A percentile compares a stretch with the other conserved stretches of the same genome.
These are phyloP conservation scores for Lepidium didymum DNA, from an alignment of 345 rosid genomes.

Conservation along the genomic window DNA sequence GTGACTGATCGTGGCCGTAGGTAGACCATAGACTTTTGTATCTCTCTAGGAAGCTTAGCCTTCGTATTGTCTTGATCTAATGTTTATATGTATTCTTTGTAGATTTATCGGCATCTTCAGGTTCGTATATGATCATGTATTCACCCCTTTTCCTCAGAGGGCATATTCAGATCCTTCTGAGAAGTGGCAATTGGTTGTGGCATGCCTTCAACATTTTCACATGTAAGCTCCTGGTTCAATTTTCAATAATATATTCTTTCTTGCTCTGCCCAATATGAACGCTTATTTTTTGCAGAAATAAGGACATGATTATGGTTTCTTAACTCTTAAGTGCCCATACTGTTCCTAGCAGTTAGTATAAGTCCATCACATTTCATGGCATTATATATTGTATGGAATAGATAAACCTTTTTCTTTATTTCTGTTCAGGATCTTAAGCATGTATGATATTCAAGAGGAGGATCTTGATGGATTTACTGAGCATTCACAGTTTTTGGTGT, in stretches of 20 bases:
- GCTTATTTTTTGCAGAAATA: neutral
- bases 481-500: conserved; percentile 39
- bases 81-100: conserved; percentile 26
- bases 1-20: conserved; percentile 81
- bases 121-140: conserved; percentile 85
- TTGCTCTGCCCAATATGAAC: neutral
- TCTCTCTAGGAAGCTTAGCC: conserved; percentile 7
- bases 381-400: neutral
- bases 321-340: neutral
- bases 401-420: neutral
- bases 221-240: conserved; percentile 41
- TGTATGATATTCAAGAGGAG: conserved; percentile 78
- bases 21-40: conserved; percentile 33
- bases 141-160: conserved; percentile 89
- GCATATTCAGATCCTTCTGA: conserved; percentile 91
- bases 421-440: conserved; percentile 63
- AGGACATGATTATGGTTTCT: neutral
- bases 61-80: conserved; percentile 14
- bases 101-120: conserved; percentile 91
- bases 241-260: neutral
- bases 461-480: conserved; percentile 61
- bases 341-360: neutral
- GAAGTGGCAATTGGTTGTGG: conserved; percentile 90
- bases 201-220: conserved; percentile 95
- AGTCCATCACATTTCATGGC: neutral